Evolutionary conservation across 495 filamentous ascomycete species (phyloP), one percentile per base, ranked within the genome.

Genomic region (Lasiosphaeria ovina): DNA sequence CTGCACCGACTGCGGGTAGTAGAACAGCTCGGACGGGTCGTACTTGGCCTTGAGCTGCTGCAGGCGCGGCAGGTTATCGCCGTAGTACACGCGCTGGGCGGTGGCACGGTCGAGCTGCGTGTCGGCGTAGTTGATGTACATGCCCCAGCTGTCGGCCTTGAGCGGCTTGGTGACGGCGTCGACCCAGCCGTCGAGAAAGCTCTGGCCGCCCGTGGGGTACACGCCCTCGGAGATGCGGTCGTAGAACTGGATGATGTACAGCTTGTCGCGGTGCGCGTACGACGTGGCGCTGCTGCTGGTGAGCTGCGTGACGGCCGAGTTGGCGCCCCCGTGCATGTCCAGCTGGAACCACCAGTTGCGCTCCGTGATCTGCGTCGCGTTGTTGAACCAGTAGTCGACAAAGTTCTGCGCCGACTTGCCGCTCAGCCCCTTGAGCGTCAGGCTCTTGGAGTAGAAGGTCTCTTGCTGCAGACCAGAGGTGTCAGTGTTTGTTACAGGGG

Each of bases 1-100:
- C 44, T 47, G 12, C 12, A 47, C 16, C 5, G 44, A 47, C 62
- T 84, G 80, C 5, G 81, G 81, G 63, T 86, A 85, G 54, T 83
- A 80, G 51, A 87, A 86, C 14, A 84, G 53, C 72, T 85, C 80
- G 0, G 72, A 60, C 1, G 83, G 83, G 64, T 87, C 83, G 38
- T 82, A 61, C 11, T 65, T 66, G 0, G 71, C 66, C 72, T 87
- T 87, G 47, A 87, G 77, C 35, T 66, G 51, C 64, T 79, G 67
- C 36, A 87, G 66, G 34, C 71, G 69, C 9, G 65, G 69, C 14
- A 84, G 67, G 61, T 84, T 87, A 0, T 62, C 40, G 0, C 78
- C 77, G 77, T 79, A 87, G 60, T 87, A 80, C 62, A 72, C 62
- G 56, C 68, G 52, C 32, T 73, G 72, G 31, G 72, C 74, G 8